Evolutionary conservation across 495 filamentous ascomycete genomes (phyloP).

Genomic region (Podospora tetraspora): DNA sequence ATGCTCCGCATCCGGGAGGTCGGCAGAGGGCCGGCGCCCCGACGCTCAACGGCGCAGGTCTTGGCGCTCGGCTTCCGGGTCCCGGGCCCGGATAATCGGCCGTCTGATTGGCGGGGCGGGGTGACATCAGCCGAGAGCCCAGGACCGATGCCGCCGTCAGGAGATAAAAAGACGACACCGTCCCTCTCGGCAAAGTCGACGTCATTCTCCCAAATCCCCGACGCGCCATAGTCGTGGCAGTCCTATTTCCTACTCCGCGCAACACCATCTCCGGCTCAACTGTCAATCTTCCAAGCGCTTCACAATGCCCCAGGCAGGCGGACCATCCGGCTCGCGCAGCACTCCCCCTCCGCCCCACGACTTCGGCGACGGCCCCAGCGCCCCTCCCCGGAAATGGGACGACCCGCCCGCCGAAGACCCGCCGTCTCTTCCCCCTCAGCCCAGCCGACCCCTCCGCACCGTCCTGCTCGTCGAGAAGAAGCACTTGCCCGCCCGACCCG

Average conservation of each 20-base stretch:
- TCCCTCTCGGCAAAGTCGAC: background rate
- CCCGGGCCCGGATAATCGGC: background rate
- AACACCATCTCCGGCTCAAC: background rate
- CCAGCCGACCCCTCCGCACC: conserved; percentile 7
- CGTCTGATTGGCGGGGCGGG: background rate
- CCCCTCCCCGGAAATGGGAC: conserved; percentile 21
- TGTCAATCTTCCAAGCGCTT: background rate
- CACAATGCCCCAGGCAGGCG: background rate
- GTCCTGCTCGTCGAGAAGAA: conserved; percentile 17
- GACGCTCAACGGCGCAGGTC: background rate
- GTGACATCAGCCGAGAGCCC: background rate
- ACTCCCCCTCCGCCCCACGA: background rate
- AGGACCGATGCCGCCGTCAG: background rate
- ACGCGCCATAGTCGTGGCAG: background rate
- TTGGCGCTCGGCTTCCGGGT: background rate
- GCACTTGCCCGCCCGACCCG: background rate
- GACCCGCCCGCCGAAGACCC: conserved; percentile 23
- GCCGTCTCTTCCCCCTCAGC: background rate
- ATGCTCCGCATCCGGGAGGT: background rate
- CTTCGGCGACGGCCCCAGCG: background rate
- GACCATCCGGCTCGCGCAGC: background rate
- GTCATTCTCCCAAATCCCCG: background rate
- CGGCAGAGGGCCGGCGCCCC: background rate
- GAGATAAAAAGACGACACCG: background rate
- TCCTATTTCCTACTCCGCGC: background rate